Base-by-base conservation (phyloP, 2,329 filamentous ascomycete species). In the Fusarium robinianum region DNA sequence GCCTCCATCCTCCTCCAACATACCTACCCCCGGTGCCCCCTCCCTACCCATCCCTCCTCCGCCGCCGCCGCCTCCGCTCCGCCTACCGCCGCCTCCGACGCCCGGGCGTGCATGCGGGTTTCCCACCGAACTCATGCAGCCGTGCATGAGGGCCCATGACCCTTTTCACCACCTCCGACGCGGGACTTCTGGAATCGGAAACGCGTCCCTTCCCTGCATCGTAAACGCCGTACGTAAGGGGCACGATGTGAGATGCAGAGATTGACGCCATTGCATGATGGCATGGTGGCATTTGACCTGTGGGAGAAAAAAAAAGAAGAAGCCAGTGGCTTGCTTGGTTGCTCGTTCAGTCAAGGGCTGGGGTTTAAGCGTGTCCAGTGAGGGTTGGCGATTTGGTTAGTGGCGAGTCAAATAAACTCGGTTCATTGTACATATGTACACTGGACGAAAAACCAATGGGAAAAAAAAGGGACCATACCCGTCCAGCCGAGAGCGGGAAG, bases 151-250 rank as follows among this genome's bases (percentile, higher is more conserved):
- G n/a, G 25, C 6, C n/a, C 48, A 52, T 27, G 26, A n/a, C n/a
- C n/a, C n/a, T n/a, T 35, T 38, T 5, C 26, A 49, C 19, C 27
- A 40, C 17, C 27, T 18, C 34, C 42, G 55, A 40, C 39, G 58
- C 58, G 58, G 58, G 58, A 61, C 48, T 61, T 53, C 58, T 62
- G 23, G 50, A 61, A 60, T 31, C 26, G 52, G 58, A 49, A 61
- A 53, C 37, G 40, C 29, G 47, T 29, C 14, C 8, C 6, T n/a
- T n/a, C n/a, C n/a, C n/a, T n/a, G n/a, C n/a, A n/a, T n/a, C n/a
- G n/a, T n/a, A n/a, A n/a, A n/a, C n/a, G n/a, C n/a, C n/a, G n/a
- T n/a, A n/a, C n/a, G n/a, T n/a, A 33, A 19, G 18, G 8, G 27
- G 29, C 26, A 42, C 23, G 32, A 43, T 41, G 53, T 46, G 22